Conservation (phyloP, 2,329 filamentous ascomycete species). For the Fusarium sublunatum region DNA sequence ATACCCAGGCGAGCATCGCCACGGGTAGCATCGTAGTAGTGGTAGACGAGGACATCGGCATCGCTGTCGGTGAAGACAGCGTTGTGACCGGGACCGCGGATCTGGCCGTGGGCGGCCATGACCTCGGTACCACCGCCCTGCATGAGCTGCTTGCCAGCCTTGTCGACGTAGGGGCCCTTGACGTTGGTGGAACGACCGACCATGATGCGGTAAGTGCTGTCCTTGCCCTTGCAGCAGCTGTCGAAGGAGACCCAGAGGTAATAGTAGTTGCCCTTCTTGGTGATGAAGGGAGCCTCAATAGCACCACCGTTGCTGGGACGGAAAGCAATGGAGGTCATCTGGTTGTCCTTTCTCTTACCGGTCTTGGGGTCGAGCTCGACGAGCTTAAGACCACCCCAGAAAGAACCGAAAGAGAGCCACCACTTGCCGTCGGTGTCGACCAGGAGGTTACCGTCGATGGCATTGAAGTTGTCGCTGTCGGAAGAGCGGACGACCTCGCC, state of each 20-base stretch:
- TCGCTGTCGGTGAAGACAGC: slow-evolving; percentile 49
- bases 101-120: slow-evolving; percentile 44
- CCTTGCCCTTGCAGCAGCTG: slow-evolving; percentile 46
- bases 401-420: slow-evolving; percentile 50
- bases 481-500: slow-evolving; percentile 46
- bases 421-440: slow-evolving; percentile 45
- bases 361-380: slow-evolving; percentile 44
- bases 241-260: slow-evolving; percentile 52
- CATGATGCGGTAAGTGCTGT: slow-evolving; percentile 49
- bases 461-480: slow-evolving; percentile 43
- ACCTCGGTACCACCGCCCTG: slow-evolving; percentile 48
- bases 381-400: slow-evolving; percentile 50
- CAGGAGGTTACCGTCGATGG: slow-evolving; percentile 48
- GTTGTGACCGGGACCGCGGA: slow-evolving; percentile 50
- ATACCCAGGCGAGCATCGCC: slow-evolving; percentile 46
- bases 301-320: slow-evolving; percentile 39
- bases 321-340: slow-evolving; percentile 44
- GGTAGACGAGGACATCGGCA: slow-evolving; percentile 49
- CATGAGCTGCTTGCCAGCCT: slow-evolving; percentile 43
- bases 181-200: slow-evolving; percentile 48
- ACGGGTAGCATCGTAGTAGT: slow-evolving; percentile 44
- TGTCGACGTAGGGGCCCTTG: slow-evolving; percentile 47
- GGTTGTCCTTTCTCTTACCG: slow-evolving; percentile 40
- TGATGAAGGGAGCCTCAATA: slow-evolving; percentile 48
- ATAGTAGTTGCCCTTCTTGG: slow-evolving; percentile 46